These are phyloP conservation scores for Setaria italica DNA, from an alignment of 202 grass and related monocot genomes.

Conservation along the genomic window DNA sequence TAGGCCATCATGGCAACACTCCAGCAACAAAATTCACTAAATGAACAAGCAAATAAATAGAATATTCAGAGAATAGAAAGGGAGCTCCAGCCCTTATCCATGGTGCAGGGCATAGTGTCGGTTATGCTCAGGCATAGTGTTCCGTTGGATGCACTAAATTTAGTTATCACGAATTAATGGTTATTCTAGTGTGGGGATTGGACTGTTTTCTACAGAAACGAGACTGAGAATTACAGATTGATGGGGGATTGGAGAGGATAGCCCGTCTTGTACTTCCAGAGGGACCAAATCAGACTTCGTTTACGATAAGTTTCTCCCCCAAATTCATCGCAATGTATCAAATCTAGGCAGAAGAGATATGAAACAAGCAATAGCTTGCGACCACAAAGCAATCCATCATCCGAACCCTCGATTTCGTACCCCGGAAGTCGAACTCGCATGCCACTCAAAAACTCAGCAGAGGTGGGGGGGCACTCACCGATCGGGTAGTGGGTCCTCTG, in stretches of 20 bases:
- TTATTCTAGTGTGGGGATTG: conserved; percentile 18
- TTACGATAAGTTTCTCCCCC: not conserved
- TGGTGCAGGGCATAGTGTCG: not conserved
- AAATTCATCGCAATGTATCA: conserved; percentile 14
- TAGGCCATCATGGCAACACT: not conserved
- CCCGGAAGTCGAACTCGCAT: not conserved
- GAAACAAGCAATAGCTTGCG: not conserved
- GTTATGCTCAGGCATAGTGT: not conserved
- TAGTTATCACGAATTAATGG: not conserved
- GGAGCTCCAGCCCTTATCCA: not conserved
- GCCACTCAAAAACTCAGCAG: not conserved
- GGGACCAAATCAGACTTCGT: not conserved
- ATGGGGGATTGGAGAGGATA: not conserved
- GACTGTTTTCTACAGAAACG: not conserved
- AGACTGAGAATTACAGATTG: not conserved
- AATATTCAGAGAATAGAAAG: conserved; percentile 24
- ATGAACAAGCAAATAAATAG: conserved; percentile 15
- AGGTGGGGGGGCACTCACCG: conserved; percentile 1
- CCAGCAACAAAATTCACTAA: conserved; percentile 9
- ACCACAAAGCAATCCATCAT: conserved; percentile 4
- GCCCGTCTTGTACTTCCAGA: not conserved
- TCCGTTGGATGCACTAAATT: conserved; percentile 17
- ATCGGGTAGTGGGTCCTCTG: conserved; percentile 54
- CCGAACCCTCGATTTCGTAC: conserved; percentile 6
- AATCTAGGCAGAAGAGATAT: conserved; percentile 22